These are phyloP conservation scores for Flagelloscypha sp. DNA, from an alignment of 768 basidiomycete genomes.

Conservation along the genomic window DNA sequence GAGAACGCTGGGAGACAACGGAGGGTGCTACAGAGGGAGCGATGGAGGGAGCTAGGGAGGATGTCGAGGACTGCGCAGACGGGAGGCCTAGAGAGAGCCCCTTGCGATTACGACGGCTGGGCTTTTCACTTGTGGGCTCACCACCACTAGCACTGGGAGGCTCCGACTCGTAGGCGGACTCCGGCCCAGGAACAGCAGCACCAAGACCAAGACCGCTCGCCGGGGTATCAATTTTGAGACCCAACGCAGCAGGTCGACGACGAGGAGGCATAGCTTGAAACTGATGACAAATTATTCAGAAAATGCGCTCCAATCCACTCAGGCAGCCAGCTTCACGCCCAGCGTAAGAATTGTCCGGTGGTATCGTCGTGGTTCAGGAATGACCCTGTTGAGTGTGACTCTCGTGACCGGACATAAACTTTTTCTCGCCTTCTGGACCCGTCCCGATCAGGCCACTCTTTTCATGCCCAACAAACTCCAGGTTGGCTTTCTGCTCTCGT, in stretches of 20 bases:
- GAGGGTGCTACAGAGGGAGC: slow-evolving; percentile 55
- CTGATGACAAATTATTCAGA: too few relatives aligned
- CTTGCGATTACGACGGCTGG: slow-evolving; percentile 62
- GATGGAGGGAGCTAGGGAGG: slow-evolving; percentile 35
- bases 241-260: too few relatives aligned
- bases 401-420: too few relatives aligned
- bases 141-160: too few relatives aligned
- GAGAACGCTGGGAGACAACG: slow-evolving; percentile 56
- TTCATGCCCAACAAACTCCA: slow-evolving; percentile 53
- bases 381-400: too few relatives aligned
- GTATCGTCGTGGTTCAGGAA: too few relatives aligned
- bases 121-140: too few relatives aligned
- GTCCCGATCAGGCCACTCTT: slow-evolving; percentile 1
- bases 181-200: slow-evolving; percentile 40
- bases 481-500: slow-evolving; percentile 45
- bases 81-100: slow-evolving; percentile 63
- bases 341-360: too few relatives aligned
- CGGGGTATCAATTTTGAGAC: slow-evolving; percentile 38
- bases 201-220: slow-evolving; percentile 36
- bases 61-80: slow-evolving; percentile 49
- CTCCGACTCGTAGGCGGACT: slow-evolving; percentile 46
- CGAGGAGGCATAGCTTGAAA: too few relatives aligned
- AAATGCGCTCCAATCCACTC: too few relatives aligned
- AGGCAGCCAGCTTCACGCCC: too few relatives aligned
- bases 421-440: too few relatives aligned